Base-by-base conservation (phyloP, 176 grass and related monocot genomes). In the Oryza longistaminata region DNA sequence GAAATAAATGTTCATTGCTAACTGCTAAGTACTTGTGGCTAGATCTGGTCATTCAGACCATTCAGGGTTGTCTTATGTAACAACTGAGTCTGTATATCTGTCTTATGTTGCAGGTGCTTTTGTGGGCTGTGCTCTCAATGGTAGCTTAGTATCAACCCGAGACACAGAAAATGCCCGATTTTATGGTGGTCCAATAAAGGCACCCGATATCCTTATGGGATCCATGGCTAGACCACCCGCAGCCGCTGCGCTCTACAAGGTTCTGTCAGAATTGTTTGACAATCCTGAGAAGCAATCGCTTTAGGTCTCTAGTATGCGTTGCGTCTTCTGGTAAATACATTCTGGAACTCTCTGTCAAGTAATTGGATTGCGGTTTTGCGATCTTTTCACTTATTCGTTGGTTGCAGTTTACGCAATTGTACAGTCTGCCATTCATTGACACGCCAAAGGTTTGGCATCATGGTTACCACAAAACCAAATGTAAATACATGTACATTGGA, bases 101-200 rank as follows among this genome's bases (percentile, higher is more conserved):
- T 72, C n/a, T 70, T 77, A 7, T 50, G 73, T 71, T 25, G 50
- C 82, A 94, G 94, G 92, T 87, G 94, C 94, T 66, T 97, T 97
- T 89, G 83, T 94, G 73, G 94, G 94, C 77, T 97, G 94, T 85
- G 92, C 92, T 11, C 61, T 97, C 64, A 97, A 94, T 77, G 94
- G 94, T 39, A 90, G 73, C 86, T 81, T 93, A 65, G 88, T 90
- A 48, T 92, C 91, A 5, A 87, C 93, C 48, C 43, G 89, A 52
- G 48, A 72, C 2, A 88, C 90, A 33, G 94, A 97, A 79, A 97
- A 97, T 75, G 88, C 92, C 35, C 85, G 64, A 33, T 97, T 92
- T 72, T 97, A 94, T 6, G 94, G 94, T 9, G 88, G 82, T 66
- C 86, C 85, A 4, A 55, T 97, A 40, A 92, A 92, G 76, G 92